Base-by-base conservation (phyloP, 768 basidiomycete species). In the Tricholoma sp. region DNA sequence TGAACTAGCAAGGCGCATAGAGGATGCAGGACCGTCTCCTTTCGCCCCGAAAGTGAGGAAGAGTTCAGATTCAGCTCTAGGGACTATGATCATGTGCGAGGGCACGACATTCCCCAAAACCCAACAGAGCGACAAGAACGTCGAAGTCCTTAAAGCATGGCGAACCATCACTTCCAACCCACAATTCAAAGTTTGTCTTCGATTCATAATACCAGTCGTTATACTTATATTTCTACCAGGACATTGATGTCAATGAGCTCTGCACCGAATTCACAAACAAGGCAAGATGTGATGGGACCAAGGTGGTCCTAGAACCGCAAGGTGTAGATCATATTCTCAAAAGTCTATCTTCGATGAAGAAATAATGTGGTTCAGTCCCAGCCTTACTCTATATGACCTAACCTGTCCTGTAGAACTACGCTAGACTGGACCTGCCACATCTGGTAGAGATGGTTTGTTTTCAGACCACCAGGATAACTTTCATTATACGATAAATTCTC, bases 121-220 rank as follows among this genome's bases (percentile, higher is more conserved):
- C 13, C 69, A 78, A 59, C 80, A 85, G 72, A 89, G 78, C 64
- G 86, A 88, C 48, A 75, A 83, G 57, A 91, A 92, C 59, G 72
- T 92, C 11, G 88, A 91, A 68, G 85, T 92, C 18, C 75, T 90
- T 42, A 81, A 82, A 56, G 91, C 90, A 11, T 93, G 89, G 91
- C 73, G 83, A 61, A 85, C 75, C 62, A 88, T 94, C 63, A 86
- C 83, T 18, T 81, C 81, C 32, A 81, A 86, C 65, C 90, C 89
- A 2, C 76, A 82, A 63, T 92, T 88, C 69, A 89, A 87, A 79
- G 89, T 90, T 24, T 37, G 82, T 56, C 42, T 42, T 20, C 13
- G 6, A 29, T 52, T 63, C 6, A 41, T 52, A 49, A 13, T 54
- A 29, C 18, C 33, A 47, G 54, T 52, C 54, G 52, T 42, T 45